These are phyloP conservation scores for Xylariaceae sp. DNA, from an alignment of 2,329 filamentous ascomycete species.

Conservation along the genomic window DNA sequence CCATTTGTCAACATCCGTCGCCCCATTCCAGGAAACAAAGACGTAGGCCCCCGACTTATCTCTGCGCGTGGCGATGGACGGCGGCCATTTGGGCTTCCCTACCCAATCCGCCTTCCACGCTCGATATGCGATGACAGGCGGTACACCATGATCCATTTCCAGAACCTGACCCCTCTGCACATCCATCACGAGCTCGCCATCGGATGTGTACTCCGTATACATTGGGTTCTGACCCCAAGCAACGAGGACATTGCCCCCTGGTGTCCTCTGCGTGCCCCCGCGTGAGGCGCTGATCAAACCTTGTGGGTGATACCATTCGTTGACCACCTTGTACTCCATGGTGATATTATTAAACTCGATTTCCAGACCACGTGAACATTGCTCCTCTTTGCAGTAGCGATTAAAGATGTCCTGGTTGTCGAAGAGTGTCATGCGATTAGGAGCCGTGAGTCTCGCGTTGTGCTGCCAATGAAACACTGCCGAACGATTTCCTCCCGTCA, in stretches of 20 bases:
- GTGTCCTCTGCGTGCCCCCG: slow-evolving; percentile 9
- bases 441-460: slow-evolving; percentile 11
- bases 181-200: slow-evolving; percentile 26
- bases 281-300: slow-evolving; percentile 7
- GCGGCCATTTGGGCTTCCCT: slow-evolving; percentile 12
- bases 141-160: slow-evolving; percentile 13
- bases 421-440: slow-evolving; percentile 13
- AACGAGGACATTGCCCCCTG: slow-evolving; percentile 21
- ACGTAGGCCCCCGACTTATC: background rate
- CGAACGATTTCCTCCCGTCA: slow-evolving; percentile 8
- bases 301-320: slow-evolving; percentile 13
- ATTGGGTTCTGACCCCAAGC: slow-evolving; percentile 31
- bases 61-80: slow-evolving; percentile 7
- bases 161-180: slow-evolving; percentile 28
- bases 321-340: slow-evolving; percentile 6
- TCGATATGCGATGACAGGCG: slow-evolving; percentile 23
- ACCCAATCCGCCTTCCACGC: slow-evolving; percentile 30
- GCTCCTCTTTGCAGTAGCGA: slow-evolving; percentile 36
- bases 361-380: slow-evolving; percentile 10
- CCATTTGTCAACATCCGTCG: slow-evolving; percentile 14
- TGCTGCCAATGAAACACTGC: slow-evolving; percentile 15
- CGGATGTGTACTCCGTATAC: slow-evolving; percentile 29
- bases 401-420: slow-evolving; percentile 45
- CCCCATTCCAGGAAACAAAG: slow-evolving; percentile 15
- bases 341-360: slow-evolving; percentile 10